Evolutionary conservation across 1,284 basidiomycete species (phyloP), one percentile per base, ranked within the genome.

Genomic region (Mycena citricolor): DNA sequence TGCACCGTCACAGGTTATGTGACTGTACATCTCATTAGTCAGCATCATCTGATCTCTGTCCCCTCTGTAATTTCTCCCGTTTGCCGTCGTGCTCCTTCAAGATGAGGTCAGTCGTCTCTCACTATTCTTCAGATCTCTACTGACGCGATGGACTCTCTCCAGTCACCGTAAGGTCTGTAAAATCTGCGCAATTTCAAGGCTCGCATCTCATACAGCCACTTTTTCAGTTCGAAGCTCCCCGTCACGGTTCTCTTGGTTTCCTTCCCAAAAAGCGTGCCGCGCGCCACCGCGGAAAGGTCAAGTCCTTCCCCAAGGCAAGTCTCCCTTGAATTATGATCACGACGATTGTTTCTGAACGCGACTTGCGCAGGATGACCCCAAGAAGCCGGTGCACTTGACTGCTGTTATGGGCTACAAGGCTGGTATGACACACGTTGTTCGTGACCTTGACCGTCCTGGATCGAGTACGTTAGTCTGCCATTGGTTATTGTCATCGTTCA

Each of bases 361-460:
- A n/a, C 56, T 35, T 35, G 13, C 51, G 12, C 63, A 97, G 94
- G 97, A 99, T 83, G 95, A 99, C 80, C 82, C 93, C 71, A 98
- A 94, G 83, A 98, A 98, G 76, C 94, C 92, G 47, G 93, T 97
- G 54, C 97, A 99, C 76, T 82, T 99, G 71, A 99, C 97, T 61
- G 97, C 97, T 59, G 77, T 90, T 69, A 85, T 99, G 84, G 97
- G 95, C 61, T 99, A 97, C 90, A 99, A 99, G 85, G 97, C 95
- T 59, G 97, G 97, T 66, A 99, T 99, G 97, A 97, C 94, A 73
- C 97, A 99, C 71, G 81, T 99, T 63, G 95, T 99, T 55, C 92
- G 97, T 68, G 97, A 99, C 68, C 90, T 99, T 61, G 97, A 99
- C 76, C 91, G 95, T 70, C 94, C 95, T 47, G 97, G 95, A 59